Conservation (phyloP, 768 basidiomycete species). For the Hygrophorus russula region DNA sequence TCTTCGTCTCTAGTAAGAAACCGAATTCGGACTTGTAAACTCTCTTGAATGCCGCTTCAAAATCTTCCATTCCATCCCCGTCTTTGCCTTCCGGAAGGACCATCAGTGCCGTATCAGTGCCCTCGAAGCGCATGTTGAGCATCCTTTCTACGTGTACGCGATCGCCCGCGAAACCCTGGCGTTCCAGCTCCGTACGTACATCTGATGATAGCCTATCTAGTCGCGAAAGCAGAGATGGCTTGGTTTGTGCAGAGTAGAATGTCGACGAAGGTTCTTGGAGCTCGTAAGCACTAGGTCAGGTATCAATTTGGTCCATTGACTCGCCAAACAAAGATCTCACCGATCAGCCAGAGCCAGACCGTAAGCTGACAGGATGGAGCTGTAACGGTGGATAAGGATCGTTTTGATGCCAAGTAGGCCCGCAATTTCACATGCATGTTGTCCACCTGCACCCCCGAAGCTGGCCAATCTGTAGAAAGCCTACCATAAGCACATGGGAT, state of each 20-base stretch:
- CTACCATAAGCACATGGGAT: constrained; percentile 2
- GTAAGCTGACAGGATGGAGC: constrained; percentile 88
- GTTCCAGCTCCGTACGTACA: constrained; percentile 55
- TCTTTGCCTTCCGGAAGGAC: constrained; percentile 40
- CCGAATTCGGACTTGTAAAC: constrained; percentile 85
- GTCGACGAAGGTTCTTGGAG: constrained; percentile 84
- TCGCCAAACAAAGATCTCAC: constrained; percentile 14
- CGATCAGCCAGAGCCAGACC: constrained; percentile 86
- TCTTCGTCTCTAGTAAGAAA: constrained; percentile 78
- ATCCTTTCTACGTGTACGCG: constrained; percentile 70
- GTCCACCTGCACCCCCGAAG: constrained; percentile 86
- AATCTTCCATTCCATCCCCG: constrained; percentile 56
- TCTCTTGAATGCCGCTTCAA: constrained; percentile 67
- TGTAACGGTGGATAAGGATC: constrained; percentile 83
- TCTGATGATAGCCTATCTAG: constrained; percentile 56
- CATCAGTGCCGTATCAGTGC: constrained; percentile 91
- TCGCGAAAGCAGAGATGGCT: constrained; percentile 42
- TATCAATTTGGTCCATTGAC: background rate
- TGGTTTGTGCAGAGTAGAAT: constrained; percentile 55
- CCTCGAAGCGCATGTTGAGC: constrained; percentile 90
- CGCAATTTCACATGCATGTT: constrained; percentile 91
- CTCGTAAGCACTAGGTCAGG: constrained; percentile 54
- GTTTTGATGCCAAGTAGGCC: constrained; percentile 76
- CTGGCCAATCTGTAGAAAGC: constrained; percentile 51
- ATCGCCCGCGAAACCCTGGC: constrained; percentile 71